phyloP scores from a whole-genome alignment of 2,329 filamentous ascomycete species.

The Macrophomina phaseolina region DNA sequence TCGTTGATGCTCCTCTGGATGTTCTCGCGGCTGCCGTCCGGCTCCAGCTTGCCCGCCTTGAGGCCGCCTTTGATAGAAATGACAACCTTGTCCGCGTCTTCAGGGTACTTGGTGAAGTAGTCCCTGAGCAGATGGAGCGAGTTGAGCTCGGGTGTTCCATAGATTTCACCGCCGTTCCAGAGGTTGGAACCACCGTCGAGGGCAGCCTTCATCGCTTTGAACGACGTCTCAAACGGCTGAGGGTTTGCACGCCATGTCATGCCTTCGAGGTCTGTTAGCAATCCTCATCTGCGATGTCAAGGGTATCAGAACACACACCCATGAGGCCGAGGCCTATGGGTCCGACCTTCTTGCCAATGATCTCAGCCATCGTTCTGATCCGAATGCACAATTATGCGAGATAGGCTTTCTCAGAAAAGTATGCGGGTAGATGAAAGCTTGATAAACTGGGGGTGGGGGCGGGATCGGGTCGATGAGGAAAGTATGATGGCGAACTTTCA shows the following conservation, averaged over 20 bases:
- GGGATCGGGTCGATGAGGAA: background rate
- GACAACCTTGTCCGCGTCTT: constrained; percentile 57
- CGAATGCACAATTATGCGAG: no score
- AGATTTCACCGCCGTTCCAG: constrained; percentile 59
- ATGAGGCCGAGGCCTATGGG: constrained; percentile 55
- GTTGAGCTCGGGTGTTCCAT: constrained; percentile 54
- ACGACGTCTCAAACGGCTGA: constrained; percentile 45
- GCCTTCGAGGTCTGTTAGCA: constrained; percentile 36
- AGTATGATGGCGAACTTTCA: background rate
- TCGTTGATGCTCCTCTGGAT: constrained; percentile 53
- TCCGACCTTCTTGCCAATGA: constrained; percentile 47
- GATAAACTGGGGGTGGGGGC: background rate
- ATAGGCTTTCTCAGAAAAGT: no score
- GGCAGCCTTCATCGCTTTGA: constrained; percentile 53
- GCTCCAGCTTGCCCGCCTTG: constrained; percentile 40
- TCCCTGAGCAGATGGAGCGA: constrained; percentile 55
- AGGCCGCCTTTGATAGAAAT: constrained; percentile 58
- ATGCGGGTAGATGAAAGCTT: background rate
- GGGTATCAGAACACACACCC: constrained; percentile 38
- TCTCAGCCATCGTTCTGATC: constrained; percentile 39
- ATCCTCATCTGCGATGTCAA: background rate
- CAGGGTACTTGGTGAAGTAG: constrained; percentile 59
- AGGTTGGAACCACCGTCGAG: constrained; percentile 51
- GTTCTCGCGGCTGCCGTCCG: constrained; percentile 50
- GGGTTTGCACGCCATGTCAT: constrained; percentile 54